These are phyloP conservation scores for Chaetomium globosum DNA, from an alignment of 2,329 filamentous ascomycete genomes.

Conservation along the genomic window DNA sequence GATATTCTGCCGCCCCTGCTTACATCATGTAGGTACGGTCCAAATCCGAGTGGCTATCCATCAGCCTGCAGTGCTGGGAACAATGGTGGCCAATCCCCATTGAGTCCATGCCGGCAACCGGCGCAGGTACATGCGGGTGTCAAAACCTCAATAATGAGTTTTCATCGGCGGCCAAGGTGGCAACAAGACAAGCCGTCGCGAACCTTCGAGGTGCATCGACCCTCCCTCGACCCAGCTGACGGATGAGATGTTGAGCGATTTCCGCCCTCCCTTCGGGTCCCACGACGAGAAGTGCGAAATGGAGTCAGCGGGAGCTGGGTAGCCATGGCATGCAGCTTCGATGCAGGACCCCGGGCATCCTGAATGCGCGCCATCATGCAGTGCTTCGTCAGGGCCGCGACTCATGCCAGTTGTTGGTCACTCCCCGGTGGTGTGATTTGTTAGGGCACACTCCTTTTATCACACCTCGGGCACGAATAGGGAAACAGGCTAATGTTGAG, in stretches of 20 bases:
- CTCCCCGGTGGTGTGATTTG: conserved; percentile 6
- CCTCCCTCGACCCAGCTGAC: not conserved
- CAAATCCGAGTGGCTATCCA: conserved; percentile 21
- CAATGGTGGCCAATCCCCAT: conserved; percentile 18
- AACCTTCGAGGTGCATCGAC: not conserved
- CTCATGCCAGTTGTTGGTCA: conserved; percentile 1
- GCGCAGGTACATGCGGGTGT: conserved; percentile 19
- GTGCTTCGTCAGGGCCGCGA: not conserved
- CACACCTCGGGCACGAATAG: conserved; percentile 11
- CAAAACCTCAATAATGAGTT: not conserved
- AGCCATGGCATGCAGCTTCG: not conserved
- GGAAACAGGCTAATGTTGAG: conserved; percentile 29
- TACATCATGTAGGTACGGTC: conserved; percentile 27
- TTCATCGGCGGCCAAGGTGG: not conserved
- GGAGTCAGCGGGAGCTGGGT: not conserved
- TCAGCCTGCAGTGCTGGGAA: conserved; percentile 18
- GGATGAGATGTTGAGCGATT: conserved; percentile 2
- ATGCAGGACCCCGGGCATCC: not conserved
- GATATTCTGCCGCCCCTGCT: conserved; percentile 17
- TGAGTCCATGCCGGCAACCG: conserved; percentile 14
- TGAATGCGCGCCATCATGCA: not conserved
- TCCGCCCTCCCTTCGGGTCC: not conserved
- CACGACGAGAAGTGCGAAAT: not conserved
- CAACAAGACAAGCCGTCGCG: not conserved
- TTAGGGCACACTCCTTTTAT: not conserved